Percentiles rank a stretch among this genome's conserved stretches.
Evolutionary conservation across 257 asterid species (phyloP).

Genomic region (Leptodermis oblonga): DNA sequence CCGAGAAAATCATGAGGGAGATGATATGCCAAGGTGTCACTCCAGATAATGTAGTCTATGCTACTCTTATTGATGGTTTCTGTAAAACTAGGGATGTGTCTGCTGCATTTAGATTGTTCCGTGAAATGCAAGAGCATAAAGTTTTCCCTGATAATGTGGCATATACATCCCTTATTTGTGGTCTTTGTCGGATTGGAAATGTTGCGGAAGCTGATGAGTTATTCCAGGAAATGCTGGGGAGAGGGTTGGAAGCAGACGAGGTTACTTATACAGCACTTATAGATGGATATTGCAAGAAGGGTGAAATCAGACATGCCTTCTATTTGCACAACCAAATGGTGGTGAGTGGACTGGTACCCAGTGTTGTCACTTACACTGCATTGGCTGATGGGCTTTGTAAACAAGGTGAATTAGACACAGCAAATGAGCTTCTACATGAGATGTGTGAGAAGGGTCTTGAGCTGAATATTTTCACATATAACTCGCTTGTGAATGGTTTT

Average conservation of each 20-base stretch:
- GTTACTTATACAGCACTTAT: constrained; percentile 80
- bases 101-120: constrained; percentile 55
- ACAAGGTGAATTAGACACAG: constrained; percentile 74
- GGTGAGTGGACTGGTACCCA: constrained; percentile 53
- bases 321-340: constrained; percentile 87
- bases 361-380: constrained; percentile 83
- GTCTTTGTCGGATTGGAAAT: constrained; percentile 63
- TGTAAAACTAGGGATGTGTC: constrained; percentile 52
- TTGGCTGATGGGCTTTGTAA: constrained; percentile 94
- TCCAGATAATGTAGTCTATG: constrained; percentile 76
- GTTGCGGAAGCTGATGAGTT: constrained; percentile 63
- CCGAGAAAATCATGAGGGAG: constrained; percentile 68
- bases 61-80: constrained; percentile 82
- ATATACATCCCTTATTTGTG: constrained; percentile 67
- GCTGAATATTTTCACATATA: constrained; percentile 68
- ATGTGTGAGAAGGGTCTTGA: constrained; percentile 70
- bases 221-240: constrained; percentile 59
- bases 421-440: constrained; percentile 76
- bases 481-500: constrained; percentile 74
- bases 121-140: constrained; percentile 58
- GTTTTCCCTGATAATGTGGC: constrained; percentile 60
- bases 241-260: constrained; percentile 70
- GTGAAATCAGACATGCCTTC: constrained; percentile 64
- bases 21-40: constrained; percentile 60
- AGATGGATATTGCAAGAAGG: constrained; percentile 80